Evolutionary conservation across 23 red algal genomes (phyloP), one percentile per base, ranked within the genome.

Genomic region (Rhodosorus marinus): DNA sequence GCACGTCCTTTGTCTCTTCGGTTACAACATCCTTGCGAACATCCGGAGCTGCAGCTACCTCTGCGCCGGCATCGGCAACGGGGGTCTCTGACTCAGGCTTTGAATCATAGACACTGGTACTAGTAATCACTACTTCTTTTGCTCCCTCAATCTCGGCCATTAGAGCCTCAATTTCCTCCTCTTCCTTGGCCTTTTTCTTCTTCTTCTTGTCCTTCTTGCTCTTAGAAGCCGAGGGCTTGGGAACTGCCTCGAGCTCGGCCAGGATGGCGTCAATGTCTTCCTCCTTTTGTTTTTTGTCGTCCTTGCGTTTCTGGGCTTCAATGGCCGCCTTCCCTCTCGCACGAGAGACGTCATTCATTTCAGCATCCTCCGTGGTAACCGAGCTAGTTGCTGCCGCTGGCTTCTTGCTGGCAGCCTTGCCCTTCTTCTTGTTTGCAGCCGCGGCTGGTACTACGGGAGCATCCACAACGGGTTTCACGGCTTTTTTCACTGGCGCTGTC

Each of bases 271-370:
- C 76, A 15, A 82, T 48, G 27, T 82, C 76, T n/a, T 68, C 64
- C 2, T 62, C 55, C 53, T 4, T 7, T 6, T 62, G 22, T 4
- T 41, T 67, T 42, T 52, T 66, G 21, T 34, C 47, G 61, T 77
- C 75, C 35, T 98, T 80, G 59, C 75, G 74, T 47, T 75, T 81
- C 57, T 76, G 79, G 29, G 33, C 29, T 19, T 70, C 4, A 8
- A 24, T 42, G 4, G 73, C 52, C 31, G 26, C 61, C 6, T 47
- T 54, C 19, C 29, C 29, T 50, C 31, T n/a, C 20, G 14, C 5
- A 11, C 17, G 11, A 11, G 38, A 11, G 33, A 45, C n/a, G 59
- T 21, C 11, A 4, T n/a, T 47, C n/a, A 48, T 61, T 1, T 15
- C 70, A 4, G 75, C 61, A 8, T 73, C 66, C 38, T 43, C 11